phyloP scores from a whole-genome alignment of 1,284 basidiomycete genomes.

The Spongispora temasekensis region DNA sequence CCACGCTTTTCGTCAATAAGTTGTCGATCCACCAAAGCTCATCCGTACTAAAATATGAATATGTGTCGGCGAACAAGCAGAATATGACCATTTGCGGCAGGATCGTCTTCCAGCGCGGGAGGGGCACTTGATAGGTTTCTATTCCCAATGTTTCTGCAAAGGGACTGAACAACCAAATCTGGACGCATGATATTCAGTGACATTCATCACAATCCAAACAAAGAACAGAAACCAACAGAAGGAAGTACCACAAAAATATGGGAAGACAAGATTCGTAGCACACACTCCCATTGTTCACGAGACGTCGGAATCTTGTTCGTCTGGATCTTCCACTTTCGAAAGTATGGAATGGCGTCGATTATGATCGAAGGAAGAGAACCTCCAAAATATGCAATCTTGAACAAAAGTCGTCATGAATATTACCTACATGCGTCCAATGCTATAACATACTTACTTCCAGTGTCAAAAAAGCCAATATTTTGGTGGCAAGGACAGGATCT shows the following conservation, averaged over 20 bases:
- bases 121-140: slow-evolving; percentile 91
- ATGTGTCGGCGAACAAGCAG: slow-evolving; percentile 96
- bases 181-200: slow-evolving; percentile 38
- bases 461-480: no score
- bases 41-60: slow-evolving; percentile 74
- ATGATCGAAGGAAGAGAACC: slow-evolving; percentile 92
- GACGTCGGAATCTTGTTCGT: slow-evolving; percentile 87
- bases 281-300: no score
- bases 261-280: no score
- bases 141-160: slow-evolving; percentile 90
- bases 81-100: slow-evolving; percentile 86
- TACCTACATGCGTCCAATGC: slow-evolving; percentile 86
- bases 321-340: no score
- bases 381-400: slow-evolving; percentile 94
- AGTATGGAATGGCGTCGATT: no score
- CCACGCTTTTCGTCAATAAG: no score
- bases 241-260: no score
- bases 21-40: no score
- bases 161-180: slow-evolving; percentile 98
- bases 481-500: slow-evolving; percentile 94
- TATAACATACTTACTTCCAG: no score
- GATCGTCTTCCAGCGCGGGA: slow-evolving; percentile 75
- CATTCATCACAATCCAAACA: no score
- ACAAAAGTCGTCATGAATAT: not conserved
- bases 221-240: no score